Conservation (phyloP, 805 yeast species). For the Candida awuae region DNA sequence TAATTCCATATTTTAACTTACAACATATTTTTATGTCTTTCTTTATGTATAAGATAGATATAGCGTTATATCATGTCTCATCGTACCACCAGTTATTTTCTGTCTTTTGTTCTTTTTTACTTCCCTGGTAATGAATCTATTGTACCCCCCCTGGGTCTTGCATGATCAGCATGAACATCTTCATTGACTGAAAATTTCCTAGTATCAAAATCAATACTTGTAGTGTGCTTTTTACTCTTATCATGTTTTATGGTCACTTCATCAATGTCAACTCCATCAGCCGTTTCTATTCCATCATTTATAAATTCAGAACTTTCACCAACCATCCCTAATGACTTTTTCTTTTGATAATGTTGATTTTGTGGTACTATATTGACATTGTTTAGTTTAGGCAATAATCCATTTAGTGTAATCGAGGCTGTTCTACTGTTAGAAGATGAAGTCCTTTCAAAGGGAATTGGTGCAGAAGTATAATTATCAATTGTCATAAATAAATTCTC, state of each 20-base stretch:
- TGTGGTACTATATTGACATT: slow-evolving; percentile 7
- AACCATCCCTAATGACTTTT: slow-evolving; percentile 7
- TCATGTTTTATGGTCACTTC: neutral
- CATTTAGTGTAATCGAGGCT: slow-evolving; percentile 5
- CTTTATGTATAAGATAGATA: no score
- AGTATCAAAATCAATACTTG: neutral
- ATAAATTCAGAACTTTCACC: neutral
- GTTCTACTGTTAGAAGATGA: slow-evolving; percentile 7
- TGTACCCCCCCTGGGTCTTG: neutral
- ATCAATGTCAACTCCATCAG: neutral
- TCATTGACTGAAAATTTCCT: slow-evolving; percentile 2
- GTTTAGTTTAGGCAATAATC: slow-evolving; percentile 12
- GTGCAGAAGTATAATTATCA: neutral
- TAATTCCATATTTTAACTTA: neutral
- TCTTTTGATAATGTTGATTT: slow-evolving; percentile 12
- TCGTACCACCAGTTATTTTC: no score
- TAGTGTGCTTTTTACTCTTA: neutral
- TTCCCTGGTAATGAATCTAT: neutral
- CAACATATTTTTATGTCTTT: neutral
- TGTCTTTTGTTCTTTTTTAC: no score
- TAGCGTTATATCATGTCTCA: no score
- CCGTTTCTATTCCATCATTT: neutral
- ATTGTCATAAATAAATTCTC: neutral
- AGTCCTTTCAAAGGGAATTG: no score
- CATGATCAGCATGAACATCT: neutral